These are phyloP conservation scores for Aspergillus campestris DNA, from an alignment of 495 filamentous ascomycete genomes.

Conservation along the genomic window DNA sequence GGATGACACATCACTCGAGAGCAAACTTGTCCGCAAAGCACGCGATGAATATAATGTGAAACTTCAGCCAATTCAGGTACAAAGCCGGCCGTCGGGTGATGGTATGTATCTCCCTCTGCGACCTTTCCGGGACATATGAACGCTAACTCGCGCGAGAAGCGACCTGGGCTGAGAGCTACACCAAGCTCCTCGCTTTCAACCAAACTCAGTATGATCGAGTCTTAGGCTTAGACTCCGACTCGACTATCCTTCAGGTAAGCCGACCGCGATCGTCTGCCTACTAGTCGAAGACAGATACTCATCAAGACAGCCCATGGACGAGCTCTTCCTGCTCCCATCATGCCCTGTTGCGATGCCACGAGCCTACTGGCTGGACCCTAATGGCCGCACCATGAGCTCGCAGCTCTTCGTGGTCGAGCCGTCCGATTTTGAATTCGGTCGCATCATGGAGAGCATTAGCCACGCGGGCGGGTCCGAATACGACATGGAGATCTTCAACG, in stretches of 20 bases:
- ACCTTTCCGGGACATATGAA: constrained; percentile 5
- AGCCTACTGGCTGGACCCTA: constrained; percentile 52
- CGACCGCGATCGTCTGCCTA: too few species aligned
- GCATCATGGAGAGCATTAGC: constrained; percentile 34
- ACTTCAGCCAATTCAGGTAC: constrained; percentile 43
- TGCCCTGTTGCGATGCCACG: constrained; percentile 46
- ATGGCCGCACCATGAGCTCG: constrained; percentile 37
- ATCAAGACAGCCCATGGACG: constrained; percentile 43
- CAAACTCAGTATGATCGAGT: constrained; percentile 54
- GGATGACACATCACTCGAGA: constrained; percentile 25
- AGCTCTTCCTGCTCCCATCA: constrained; percentile 52
- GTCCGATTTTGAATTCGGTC: constrained; percentile 35
- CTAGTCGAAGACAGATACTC: too few species aligned
- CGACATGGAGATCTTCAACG: constrained; percentile 62
- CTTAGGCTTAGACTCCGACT: constrained; percentile 52
- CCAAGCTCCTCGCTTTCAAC: constrained; percentile 58
- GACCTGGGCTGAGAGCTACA: constrained; percentile 48
- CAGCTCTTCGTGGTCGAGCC: constrained; percentile 51
- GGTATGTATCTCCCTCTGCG: constrained; percentile 25
- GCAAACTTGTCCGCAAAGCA: constrained; percentile 44
- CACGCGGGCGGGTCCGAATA: constrained; percentile 26
- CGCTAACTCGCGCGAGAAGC: constrained; percentile 5
- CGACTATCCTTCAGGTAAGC: constrained; percentile 40
- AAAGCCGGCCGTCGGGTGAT: constrained; percentile 20
- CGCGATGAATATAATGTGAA: constrained; percentile 48